These are phyloP conservation scores for Drechslerella dactyloides DNA, from an alignment of 2,329 filamentous ascomycete species.

Conservation along the genomic window DNA sequence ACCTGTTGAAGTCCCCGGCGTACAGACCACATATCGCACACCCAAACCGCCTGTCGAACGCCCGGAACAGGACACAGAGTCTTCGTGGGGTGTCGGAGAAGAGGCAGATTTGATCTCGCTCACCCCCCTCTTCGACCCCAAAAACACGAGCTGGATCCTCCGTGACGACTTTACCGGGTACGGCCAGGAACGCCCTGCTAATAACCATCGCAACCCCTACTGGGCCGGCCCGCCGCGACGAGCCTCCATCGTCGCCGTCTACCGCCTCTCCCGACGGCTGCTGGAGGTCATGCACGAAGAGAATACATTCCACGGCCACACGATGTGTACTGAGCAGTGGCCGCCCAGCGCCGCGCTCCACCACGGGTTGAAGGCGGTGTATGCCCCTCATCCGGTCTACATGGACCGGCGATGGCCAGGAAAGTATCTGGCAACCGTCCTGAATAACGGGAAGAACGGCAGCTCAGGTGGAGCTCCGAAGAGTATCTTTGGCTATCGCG, in stretches of 20 bases:
- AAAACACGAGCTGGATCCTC: slow-evolving; percentile 82
- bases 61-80: slow-evolving; percentile 79
- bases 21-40: slow-evolving; percentile 70
- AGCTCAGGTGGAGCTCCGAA: slow-evolving; percentile 75
- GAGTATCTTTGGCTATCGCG: slow-evolving; percentile 78
- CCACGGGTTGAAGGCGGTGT: slow-evolving; percentile 91
- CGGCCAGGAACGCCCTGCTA: slow-evolving; percentile 46
- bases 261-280: slow-evolving; percentile 79
- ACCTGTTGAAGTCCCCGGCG: slow-evolving; percentile 68
- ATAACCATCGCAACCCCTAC: slow-evolving; percentile 60
- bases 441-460: slow-evolving; percentile 79
- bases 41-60: slow-evolving; percentile 74
- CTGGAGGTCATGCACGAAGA: slow-evolving; percentile 88
- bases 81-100: slow-evolving; percentile 81
- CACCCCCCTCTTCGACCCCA: slow-evolving; percentile 89
- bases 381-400: slow-evolving; percentile 85
- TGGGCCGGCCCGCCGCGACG: slow-evolving; percentile 72
- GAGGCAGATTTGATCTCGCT: slow-evolving; percentile 91
- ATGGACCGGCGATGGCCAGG: slow-evolving; percentile 86
- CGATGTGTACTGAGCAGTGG: slow-evolving; percentile 98
- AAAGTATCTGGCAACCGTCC: slow-evolving; percentile 75
- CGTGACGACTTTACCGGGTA: slow-evolving; percentile 84
- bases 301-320: slow-evolving; percentile 81
- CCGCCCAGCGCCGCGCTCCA: slow-evolving; percentile 84
- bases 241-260: slow-evolving; percentile 85